Conservation (phyloP, 257 asterid species). For the Gentiana straminea region DNA sequence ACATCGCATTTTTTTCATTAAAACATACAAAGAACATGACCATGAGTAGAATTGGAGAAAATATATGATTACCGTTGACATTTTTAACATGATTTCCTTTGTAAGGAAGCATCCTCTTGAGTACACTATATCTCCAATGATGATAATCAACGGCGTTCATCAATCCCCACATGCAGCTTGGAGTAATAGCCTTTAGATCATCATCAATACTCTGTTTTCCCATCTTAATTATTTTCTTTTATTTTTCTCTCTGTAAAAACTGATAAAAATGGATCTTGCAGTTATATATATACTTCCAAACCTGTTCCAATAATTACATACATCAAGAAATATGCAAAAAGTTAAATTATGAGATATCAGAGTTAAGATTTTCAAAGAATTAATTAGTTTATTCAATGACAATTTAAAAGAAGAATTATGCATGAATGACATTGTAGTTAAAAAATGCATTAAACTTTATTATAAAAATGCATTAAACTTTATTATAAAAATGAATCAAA, state of each 20-base stretch:
- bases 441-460: slow-evolving; percentile 2
- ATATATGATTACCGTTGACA: slow-evolving; percentile 15
- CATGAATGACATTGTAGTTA: background rate
- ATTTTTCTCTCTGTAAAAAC: background rate
- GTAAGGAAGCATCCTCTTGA: slow-evolving; percentile 27
- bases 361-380: background rate
- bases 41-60: background rate
- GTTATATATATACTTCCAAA: background rate
- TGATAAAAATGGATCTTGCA: background rate
- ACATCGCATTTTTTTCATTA: background rate
- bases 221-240: slow-evolving; percentile 21
- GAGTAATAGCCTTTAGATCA: slow-evolving; percentile 22
- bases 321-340: background rate
- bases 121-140: slow-evolving; percentile 34
- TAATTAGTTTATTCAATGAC: background rate
- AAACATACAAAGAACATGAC: background rate
- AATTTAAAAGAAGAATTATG: slow-evolving; percentile 1
- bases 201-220: slow-evolving; percentile 34
- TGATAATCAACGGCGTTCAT: slow-evolving; percentile 46
- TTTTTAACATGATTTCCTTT: slow-evolving; percentile 20
- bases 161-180: slow-evolving; percentile 57
- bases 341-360: background rate
- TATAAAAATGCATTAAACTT: slow-evolving; percentile 2
- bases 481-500: background rate
- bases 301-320: slow-evolving; percentile 5